Evolutionary conservation across 352 stramenopile genomes (phyloP).

Genomic region (Globisporangium spinosum): DNA sequence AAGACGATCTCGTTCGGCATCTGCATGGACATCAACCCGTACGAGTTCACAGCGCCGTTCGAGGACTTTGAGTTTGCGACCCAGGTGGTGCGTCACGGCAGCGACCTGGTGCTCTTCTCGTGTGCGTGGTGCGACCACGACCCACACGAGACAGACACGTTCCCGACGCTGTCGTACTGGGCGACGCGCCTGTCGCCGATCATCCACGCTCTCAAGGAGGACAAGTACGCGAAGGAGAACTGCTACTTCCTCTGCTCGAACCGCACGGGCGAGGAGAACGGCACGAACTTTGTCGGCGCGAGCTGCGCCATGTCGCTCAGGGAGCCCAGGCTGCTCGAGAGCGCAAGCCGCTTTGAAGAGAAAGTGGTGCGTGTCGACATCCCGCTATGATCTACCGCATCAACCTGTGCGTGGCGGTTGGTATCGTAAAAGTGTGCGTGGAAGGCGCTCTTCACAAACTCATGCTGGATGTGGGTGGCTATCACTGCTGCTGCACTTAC

Average conservation of each 20-base stretch:
- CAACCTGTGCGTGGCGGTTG: background rate
- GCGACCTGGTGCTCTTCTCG: constrained; percentile 76
- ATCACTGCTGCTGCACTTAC: too few species aligned
- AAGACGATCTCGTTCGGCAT: constrained; percentile 83
- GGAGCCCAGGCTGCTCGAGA: constrained; percentile 42
- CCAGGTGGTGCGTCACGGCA: constrained; percentile 41
- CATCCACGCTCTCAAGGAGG: constrained; percentile 34
- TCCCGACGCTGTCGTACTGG: constrained; percentile 71
- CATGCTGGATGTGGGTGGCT: too few species aligned
- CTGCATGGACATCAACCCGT: constrained; percentile 89
- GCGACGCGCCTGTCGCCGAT: constrained; percentile 57
- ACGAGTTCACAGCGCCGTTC: constrained; percentile 73
- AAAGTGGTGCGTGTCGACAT: constrained; percentile 55
- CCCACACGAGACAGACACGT: constrained; percentile 35
- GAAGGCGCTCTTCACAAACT: too few species aligned
- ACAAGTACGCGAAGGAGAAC: constrained; percentile 39
- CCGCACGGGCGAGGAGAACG: constrained; percentile 70
- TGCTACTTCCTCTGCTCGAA: constrained; percentile 80
- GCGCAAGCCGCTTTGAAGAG: constrained; percentile 52
- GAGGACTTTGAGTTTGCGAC: constrained; percentile 67
- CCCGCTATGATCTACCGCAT: constrained; percentile 15
- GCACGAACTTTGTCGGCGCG: constrained; percentile 77
- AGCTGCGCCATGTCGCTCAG: constrained; percentile 72
- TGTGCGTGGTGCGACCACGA: constrained; percentile 85
- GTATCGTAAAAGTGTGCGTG: background rate